phyloP scores from a whole-genome alignment of 164 flowering plant genomes.

The Malania oleifera region DNA sequence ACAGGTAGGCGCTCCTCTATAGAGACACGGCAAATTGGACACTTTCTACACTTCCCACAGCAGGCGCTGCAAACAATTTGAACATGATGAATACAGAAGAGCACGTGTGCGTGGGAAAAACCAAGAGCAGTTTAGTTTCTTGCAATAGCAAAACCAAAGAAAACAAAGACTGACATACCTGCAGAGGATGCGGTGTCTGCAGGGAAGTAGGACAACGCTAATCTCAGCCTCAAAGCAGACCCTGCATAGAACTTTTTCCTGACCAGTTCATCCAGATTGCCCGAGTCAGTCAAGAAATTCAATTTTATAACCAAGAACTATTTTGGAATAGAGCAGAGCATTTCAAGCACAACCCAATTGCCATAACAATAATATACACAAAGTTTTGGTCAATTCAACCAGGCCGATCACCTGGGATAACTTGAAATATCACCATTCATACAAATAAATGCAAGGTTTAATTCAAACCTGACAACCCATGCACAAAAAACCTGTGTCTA shows the following conservation, averaged over 20 bases:
- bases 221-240: conserved; percentile 86
- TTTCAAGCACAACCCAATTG: too few relatives aligned
- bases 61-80: conserved; percentile 49
- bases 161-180: conserved; percentile 48
- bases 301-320: too few relatives aligned
- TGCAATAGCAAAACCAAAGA: too few relatives aligned
- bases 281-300: too few relatives aligned
- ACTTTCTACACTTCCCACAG: conserved; percentile 74
- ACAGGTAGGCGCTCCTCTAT: conserved; percentile 80
- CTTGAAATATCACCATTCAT: too few relatives aligned
- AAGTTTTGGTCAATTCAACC: too few relatives aligned
- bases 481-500: too few relatives aligned
- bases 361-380: too few relatives aligned
- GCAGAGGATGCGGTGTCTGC: conserved; percentile 90
- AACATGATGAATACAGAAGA: neutral
- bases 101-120: neutral
- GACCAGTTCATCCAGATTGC: conserved; percentile 20
- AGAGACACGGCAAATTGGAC: conserved; percentile 78
- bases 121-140: neutral
- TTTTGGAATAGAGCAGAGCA: too few relatives aligned
- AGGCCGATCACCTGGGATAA: too few relatives aligned
- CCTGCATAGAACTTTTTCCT: conserved; percentile 87
- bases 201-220: conserved; percentile 72
- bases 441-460: too few relatives aligned
- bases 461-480: too few relatives aligned